Percentiles rank a stretch among this genome's conserved stretches.
phyloP scores from a whole-genome alignment of 495 filamentous ascomycete genomes.

The Polyplosphaeria fusca region DNA sequence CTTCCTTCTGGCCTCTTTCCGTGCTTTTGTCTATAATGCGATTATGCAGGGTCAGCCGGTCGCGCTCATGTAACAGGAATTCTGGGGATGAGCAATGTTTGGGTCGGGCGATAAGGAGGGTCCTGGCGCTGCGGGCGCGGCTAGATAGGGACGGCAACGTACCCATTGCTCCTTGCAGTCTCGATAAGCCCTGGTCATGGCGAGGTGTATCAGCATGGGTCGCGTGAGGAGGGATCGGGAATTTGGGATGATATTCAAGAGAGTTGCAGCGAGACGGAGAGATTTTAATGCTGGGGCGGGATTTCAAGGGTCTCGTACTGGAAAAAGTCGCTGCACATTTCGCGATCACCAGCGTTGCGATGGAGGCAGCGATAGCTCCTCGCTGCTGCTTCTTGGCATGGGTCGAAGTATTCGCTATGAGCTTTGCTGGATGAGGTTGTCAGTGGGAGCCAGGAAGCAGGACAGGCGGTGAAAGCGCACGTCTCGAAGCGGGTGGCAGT shows the following conservation, averaged over 20 bases:
- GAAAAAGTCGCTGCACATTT: constrained; percentile 92
- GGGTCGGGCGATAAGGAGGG: constrained; percentile 6
- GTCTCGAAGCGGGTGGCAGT: constrained; percentile 25
- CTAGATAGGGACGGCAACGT: constrained; percentile 40
- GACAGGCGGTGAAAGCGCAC: constrained; percentile 6
- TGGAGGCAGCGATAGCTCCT: constrained; percentile 81
- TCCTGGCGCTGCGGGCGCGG: not conserved
- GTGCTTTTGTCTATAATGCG: constrained; percentile 12
- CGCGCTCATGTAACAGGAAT: not conserved
- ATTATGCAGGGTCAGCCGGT: constrained; percentile 15
- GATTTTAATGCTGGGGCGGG: not conserved
- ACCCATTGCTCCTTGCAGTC: constrained; percentile 96
- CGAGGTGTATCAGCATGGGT: constrained; percentile 19
- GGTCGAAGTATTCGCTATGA: constrained; percentile 83
- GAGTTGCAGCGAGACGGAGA: not conserved
- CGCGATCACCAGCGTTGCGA: constrained; percentile 76
- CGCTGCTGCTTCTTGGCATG: constrained; percentile 90
- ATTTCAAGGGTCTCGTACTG: constrained; percentile 54
- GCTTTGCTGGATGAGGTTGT: constrained; percentile 58
- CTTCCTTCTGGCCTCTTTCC: constrained; percentile 29
- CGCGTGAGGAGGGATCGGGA: not conserved
- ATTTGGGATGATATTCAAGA: not conserved
- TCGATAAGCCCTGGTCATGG: constrained; percentile 69
- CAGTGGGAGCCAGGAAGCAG: not conserved
- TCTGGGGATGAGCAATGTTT: not conserved